Evolutionary conservation across 2,329 filamentous ascomycete species (phyloP).

Genomic region (Annulohypoxylon truncatum): DNA sequence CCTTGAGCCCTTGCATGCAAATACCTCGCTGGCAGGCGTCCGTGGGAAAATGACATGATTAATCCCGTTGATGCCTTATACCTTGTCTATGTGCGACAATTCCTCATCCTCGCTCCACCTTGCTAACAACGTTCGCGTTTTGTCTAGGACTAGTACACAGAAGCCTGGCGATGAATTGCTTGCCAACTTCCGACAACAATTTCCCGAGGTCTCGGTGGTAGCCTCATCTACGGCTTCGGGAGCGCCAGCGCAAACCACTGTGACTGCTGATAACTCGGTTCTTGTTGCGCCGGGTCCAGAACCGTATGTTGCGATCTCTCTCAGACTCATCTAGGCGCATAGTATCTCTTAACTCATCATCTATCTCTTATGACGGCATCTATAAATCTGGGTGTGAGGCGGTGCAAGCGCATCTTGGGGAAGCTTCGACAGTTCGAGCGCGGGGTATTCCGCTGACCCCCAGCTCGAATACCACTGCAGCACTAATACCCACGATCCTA

Average conservation of each 20-base stretch:
- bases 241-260: slow-evolving; percentile 53
- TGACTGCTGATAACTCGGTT: slow-evolving; percentile 50
- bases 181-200: slow-evolving; percentile 84
- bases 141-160: slow-evolving; percentile 76
- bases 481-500: slow-evolving; percentile 17
- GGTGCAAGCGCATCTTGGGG: slow-evolving; percentile 42
- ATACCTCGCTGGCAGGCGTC: slow-evolving; percentile 11
- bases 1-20: slow-evolving; percentile 24
- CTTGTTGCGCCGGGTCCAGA: slow-evolving; percentile 45
- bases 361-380: slow-evolving; percentile 17
- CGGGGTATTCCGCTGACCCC: slow-evolving; percentile 44
- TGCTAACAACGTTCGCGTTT: slow-evolving; percentile 34
- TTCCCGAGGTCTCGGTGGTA: slow-evolving; percentile 75
- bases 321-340: slow-evolving; percentile 14
- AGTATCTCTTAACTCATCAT: slow-evolving; percentile 3
- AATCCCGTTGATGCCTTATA: slow-evolving; percentile 29
- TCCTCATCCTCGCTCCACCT: slow-evolving; percentile 15
- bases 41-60: slow-evolving; percentile 10
- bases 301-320: slow-evolving; percentile 43
- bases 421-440: slow-evolving; percentile 35
- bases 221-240: slow-evolving; percentile 58
- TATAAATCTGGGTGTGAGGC: slow-evolving; percentile 36
- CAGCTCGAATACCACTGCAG: slow-evolving; percentile 20
- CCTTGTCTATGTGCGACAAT: slow-evolving; percentile 27
- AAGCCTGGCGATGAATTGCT: slow-evolving; percentile 89